Conservation (phyloP, 2,329 filamentous ascomycete genomes). For the Pseudogymnoascus sp. region DNA sequence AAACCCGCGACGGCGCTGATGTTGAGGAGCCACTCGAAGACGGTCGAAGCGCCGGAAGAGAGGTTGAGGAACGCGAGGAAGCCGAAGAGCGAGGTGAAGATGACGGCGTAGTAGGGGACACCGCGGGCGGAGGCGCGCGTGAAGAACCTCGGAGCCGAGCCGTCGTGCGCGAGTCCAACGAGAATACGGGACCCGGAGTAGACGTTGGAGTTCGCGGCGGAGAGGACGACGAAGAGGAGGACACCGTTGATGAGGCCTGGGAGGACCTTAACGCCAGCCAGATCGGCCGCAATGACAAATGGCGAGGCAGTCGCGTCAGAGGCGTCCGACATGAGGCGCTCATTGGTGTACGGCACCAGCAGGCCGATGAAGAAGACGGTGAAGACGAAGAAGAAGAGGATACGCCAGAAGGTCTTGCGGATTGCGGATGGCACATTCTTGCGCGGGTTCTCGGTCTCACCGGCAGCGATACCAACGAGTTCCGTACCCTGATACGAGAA, state of each 20-base stretch:
- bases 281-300: conserved; percentile 50
- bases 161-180: conserved; percentile 55
- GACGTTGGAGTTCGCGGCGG: conserved; percentile 69
- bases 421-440: conserved; percentile 67
- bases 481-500: conserved; percentile 68
- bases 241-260: conserved; percentile 69
- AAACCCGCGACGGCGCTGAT: conserved; percentile 61
- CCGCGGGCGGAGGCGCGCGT: conserved; percentile 51
- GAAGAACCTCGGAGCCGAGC: conserved; percentile 53
- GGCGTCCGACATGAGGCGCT: conserved; percentile 40
- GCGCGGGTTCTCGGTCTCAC: conserved; percentile 64
- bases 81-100: conserved; percentile 47
- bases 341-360: conserved; percentile 55
- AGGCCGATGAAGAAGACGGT: conserved; percentile 65
- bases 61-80: conserved; percentile 62
- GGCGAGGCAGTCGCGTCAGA: conserved; percentile 53
- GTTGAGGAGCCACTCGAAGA: conserved; percentile 67
- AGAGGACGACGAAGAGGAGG: conserved; percentile 68
- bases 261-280: conserved; percentile 55
- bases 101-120: conserved; percentile 55
- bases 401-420: conserved; percentile 66
- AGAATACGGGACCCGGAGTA: conserved; percentile 64
- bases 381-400: conserved; percentile 58
- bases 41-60: conserved; percentile 45
- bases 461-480: conserved; percentile 69